Evolutionary conservation across 768 basidiomycete species (phyloP).

Genomic region (Boletus edulis): DNA sequence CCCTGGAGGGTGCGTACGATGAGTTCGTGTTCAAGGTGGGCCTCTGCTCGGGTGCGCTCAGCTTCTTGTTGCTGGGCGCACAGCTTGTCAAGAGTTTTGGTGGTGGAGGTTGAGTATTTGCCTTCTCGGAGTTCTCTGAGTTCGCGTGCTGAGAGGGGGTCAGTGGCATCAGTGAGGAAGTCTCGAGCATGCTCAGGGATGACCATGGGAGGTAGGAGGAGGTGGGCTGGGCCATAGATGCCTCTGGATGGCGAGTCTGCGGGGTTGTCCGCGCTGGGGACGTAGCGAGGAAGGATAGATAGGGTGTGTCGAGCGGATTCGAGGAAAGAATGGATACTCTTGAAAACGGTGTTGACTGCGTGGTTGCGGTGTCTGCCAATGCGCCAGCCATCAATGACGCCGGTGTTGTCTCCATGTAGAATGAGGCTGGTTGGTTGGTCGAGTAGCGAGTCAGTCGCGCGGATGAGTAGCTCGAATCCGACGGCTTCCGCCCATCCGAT

Average conservation of each 20-base stretch:
- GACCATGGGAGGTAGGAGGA: background rate
- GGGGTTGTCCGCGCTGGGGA: background rate
- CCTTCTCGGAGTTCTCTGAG: background rate
- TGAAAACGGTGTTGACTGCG: background rate
- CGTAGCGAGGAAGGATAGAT: background rate
- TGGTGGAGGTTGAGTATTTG: no score
- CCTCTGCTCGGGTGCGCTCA: no score
- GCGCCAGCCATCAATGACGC: background rate
- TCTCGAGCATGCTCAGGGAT: background rate
- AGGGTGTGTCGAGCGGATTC: no score
- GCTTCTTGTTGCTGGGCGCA: no score
- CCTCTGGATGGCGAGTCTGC: background rate
- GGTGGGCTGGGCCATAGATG: background rate
- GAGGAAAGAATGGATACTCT: background rate
- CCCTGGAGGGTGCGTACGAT: no score
- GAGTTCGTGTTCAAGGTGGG: no score
- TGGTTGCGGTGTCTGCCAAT: background rate
- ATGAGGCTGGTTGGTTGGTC: background rate
- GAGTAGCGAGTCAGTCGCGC: background rate
- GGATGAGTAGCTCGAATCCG: background rate
- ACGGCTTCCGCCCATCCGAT: background rate
- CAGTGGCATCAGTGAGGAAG: background rate
- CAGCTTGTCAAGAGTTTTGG: no score
- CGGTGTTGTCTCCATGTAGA: background rate
- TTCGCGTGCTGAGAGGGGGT: background rate